Percentiles rank a stretch among this genome's conserved stretches.
These are phyloP conservation scores for Neoscytalidium dimidiatum DNA, from an alignment of 2,329 filamentous ascomycete genomes.

Conservation along the genomic window DNA sequence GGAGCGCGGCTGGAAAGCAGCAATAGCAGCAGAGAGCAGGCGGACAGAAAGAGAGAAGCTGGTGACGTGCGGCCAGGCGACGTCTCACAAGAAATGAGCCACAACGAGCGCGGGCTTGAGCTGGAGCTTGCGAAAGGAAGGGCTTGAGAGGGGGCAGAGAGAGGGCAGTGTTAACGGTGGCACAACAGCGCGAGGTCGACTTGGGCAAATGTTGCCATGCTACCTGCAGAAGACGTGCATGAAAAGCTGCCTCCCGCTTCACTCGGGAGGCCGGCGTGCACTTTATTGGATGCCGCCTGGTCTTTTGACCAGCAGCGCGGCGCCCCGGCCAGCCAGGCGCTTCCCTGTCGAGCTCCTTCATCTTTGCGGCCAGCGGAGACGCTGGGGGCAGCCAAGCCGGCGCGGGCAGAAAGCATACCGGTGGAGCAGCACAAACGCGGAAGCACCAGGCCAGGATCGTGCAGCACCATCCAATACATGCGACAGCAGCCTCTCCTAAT, in stretches of 20 bases:
- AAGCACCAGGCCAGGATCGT: conserved; percentile 12
- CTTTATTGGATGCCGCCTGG: conserved; percentile 12
- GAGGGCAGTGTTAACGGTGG: neutral
- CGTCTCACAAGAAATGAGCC: conserved; percentile 7
- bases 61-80: conserved; percentile 17
- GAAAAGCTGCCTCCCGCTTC: neutral
- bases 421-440: conserved; percentile 15
- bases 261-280: neutral
- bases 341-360: neutral
- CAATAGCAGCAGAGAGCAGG: neutral
- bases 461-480: conserved; percentile 20
- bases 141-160: neutral
- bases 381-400: neutral
- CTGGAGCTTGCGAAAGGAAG: neutral
- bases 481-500: conserved; percentile 11
- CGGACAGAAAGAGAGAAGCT: conserved; percentile 1
- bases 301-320: too few species aligned
- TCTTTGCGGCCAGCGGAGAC: neutral
- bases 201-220: neutral
- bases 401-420: neutral
- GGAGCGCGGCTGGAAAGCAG: neutral
- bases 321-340: neutral
- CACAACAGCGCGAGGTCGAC: neutral
- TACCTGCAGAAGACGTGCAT: conserved; percentile 9
- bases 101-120: neutral